Conservation (phyloP, 768 basidiomycete genomes). For the Leccinum imitatum region DNA sequence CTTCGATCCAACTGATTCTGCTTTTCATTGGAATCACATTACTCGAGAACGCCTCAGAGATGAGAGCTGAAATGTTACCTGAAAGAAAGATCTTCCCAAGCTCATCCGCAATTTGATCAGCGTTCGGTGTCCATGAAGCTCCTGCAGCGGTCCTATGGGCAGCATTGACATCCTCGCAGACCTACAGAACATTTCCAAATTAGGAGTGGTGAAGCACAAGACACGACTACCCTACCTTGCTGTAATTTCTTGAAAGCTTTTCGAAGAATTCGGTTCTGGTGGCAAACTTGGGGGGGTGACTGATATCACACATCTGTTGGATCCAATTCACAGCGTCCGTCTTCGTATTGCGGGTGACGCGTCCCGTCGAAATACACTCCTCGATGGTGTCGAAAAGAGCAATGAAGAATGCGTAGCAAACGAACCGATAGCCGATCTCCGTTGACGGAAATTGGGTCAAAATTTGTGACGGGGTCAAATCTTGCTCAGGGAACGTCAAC, state of each 20-base stretch:
- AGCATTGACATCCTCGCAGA: neutral
- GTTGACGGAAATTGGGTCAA: conserved; percentile 4
- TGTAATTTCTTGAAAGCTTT: neutral
- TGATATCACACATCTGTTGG: conserved; percentile 7
- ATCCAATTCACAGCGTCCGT: neutral
- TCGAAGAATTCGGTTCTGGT: neutral
- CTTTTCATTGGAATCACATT: neutral
- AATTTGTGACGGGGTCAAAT: conserved; percentile 13
- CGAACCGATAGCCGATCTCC: neutral
- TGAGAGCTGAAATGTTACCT: neutral
- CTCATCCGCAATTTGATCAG: neutral
- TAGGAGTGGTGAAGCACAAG: accelerated
- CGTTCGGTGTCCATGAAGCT: neutral
- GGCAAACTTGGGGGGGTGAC: neutral
- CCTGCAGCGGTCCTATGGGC: neutral
- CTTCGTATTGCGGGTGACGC: neutral
- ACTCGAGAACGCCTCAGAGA: neutral
- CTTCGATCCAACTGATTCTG: neutral
- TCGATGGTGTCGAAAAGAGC: conserved; percentile 12
- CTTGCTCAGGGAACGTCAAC: conserved; percentile 14
- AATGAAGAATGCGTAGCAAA: conserved; percentile 15
- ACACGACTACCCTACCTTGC: conserved; percentile 1
- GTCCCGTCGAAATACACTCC: neutral
- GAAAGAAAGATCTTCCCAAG: neutral
- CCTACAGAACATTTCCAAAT: neutral